A percentile compares a stretch with the other conserved stretches of the same genome.
phyloP scores from a whole-genome alignment of 345 rosid genomes.

The Erodium maritimum region DNA sequence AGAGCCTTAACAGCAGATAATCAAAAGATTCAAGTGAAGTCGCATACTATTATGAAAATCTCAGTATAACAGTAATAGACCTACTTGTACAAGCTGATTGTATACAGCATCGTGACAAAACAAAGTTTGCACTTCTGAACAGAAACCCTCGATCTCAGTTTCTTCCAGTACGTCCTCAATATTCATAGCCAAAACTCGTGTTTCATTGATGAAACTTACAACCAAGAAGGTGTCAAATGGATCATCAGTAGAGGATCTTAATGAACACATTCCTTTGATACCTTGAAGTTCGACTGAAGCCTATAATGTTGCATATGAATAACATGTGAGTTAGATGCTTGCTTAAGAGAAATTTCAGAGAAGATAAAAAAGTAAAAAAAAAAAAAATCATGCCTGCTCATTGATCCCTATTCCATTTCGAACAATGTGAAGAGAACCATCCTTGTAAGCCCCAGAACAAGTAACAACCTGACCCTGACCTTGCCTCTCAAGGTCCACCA shows the following conservation, averaged over 20 bases:
- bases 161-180: conserved; percentile 90
- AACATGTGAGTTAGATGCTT: not conserved
- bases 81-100: conserved; percentile 89
- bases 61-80: no score
- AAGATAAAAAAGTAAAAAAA: not conserved
- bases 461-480: conserved; percentile 99
- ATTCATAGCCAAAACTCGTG: conserved; percentile 89
- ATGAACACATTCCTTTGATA: conserved; percentile 96
- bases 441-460: conserved; percentile 94
- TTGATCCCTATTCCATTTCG: conserved; percentile 97
- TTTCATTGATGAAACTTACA: conserved; percentile 89
- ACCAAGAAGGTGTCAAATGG: conserved; percentile 86
- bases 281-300: conserved; percentile 98
- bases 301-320: conserved; percentile 23
- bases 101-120: conserved; percentile 85
- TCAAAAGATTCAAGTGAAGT: no score
- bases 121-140: conserved; percentile 75
- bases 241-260: conserved; percentile 80
- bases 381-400: conserved; percentile 55
- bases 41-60: no score
- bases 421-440: conserved; percentile 91
- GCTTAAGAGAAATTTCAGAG: not conserved
- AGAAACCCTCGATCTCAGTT: conserved; percentile 92
- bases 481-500: conserved; percentile 95
- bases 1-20: not conserved